Percentiles rank a stretch among this genome's conserved stretches.
Evolutionary conservation across 345 rosid species (phyloP).

Genomic region (Barbarea vulgaris): DNA sequence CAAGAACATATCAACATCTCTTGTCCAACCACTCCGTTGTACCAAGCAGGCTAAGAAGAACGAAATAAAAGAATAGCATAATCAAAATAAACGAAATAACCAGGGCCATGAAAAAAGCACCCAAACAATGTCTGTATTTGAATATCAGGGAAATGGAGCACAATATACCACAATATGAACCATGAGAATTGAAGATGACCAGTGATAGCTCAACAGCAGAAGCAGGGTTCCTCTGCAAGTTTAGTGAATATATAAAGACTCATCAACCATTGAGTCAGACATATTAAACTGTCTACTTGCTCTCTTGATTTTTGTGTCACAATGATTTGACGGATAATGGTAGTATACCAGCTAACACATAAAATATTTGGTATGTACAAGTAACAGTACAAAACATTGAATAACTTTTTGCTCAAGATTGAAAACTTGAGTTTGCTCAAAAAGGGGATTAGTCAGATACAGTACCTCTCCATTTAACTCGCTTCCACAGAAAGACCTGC

Average conservation of each 20-base stretch:
- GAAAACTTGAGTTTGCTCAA: slow-evolving; percentile 4
- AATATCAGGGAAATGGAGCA: slow-evolving; percentile 13
- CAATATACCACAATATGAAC: slow-evolving; percentile 63
- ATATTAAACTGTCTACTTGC: slow-evolving; percentile 6
- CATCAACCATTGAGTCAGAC: slow-evolving; percentile 9
- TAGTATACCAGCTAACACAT: not conserved
- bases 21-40: slow-evolving; percentile 96
- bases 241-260: slow-evolving; percentile 13
- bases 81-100: not conserved
- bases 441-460: slow-evolving; percentile 16
- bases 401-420: slow-evolving; percentile 12
- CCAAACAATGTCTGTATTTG: slow-evolving; percentile 11
- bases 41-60: slow-evolving; percentile 77
- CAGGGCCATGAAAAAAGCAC: slow-evolving; percentile 13
- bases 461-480: slow-evolving; percentile 77
- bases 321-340: not conserved
- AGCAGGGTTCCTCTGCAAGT: slow-evolving; percentile 61
- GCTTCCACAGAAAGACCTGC: slow-evolving; percentile 71
- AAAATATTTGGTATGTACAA: not conserved
- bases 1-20: slow-evolving; percentile 74
- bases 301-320: not conserved
- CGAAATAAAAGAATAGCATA: not conserved
- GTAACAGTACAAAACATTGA: not conserved
- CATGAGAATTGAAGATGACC: slow-evolving; percentile 83
- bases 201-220: slow-evolving; percentile 68